Conservation (phyloP, 2,329 filamentous ascomycete genomes). For the Neonectria punicea region DNA sequence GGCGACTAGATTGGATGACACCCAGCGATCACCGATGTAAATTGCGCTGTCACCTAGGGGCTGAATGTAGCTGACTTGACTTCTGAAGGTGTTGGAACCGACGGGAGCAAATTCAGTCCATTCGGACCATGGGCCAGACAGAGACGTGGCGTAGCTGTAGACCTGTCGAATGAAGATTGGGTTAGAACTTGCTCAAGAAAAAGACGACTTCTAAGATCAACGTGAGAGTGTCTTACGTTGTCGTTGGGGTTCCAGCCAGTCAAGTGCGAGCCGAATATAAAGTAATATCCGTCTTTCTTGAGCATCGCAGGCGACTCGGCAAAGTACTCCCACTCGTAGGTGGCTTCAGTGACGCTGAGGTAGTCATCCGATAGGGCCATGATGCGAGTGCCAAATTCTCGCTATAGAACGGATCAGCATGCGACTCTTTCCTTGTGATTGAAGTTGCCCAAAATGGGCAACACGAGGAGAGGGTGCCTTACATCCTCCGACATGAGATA, state of each 20-base stretch:
- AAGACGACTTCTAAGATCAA: accelerated
- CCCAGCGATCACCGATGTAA: slow-evolving; percentile 77
- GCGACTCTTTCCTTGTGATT: slow-evolving; percentile 59
- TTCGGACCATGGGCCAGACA: slow-evolving; percentile 69
- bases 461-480: slow-evolving; percentile 32
- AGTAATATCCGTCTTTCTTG: slow-evolving; percentile 70
- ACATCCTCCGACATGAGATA: slow-evolving; percentile 74
- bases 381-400: neutral
- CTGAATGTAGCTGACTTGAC: slow-evolving; percentile 66
- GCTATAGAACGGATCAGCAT: slow-evolving; percentile 64
- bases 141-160: slow-evolving; percentile 67
- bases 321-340: slow-evolving; percentile 63
- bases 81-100: slow-evolving; percentile 69
- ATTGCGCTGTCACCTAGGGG: slow-evolving; percentile 56
- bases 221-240: slow-evolving; percentile 55
- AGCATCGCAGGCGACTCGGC: slow-evolving; percentile 72
- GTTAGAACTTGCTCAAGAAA: neutral
- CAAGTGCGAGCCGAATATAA: slow-evolving; percentile 70
- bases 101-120: slow-evolving; percentile 68
- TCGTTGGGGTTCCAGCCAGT: slow-evolving; percentile 71
- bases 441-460: neutral
- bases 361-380: slow-evolving; percentile 58
- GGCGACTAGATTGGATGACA: slow-evolving; percentile 65
- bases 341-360: slow-evolving; percentile 58
- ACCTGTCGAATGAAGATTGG: slow-evolving; percentile 35